phyloP scores from a whole-genome alignment of 305 asterid species.

The Fraxinus paxiana region DNA sequence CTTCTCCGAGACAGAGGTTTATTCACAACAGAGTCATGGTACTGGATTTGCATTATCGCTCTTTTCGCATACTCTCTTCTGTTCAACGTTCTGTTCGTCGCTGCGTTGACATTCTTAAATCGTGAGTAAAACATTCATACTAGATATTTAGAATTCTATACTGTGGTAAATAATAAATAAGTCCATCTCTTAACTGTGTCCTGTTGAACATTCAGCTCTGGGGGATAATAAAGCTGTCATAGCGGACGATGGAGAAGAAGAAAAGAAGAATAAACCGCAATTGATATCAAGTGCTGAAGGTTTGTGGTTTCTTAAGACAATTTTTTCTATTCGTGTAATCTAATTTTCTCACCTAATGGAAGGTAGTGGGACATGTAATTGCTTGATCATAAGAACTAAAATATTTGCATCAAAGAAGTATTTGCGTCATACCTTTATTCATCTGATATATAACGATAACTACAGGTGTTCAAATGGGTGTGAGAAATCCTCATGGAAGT shows the following conservation, averaged over 20 bases:
- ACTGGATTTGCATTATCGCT: conserved; percentile 62
- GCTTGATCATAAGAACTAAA: background rate
- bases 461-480: conserved; percentile 48
- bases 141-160: background rate
- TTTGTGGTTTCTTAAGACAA: conserved; percentile 13
- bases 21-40: conserved; percentile 50
- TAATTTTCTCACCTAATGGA: background rate
- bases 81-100: conserved; percentile 59
- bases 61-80: conserved; percentile 61
- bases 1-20: conserved; percentile 62
- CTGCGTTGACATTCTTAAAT: conserved; percentile 60
- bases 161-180: background rate
- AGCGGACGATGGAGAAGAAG: conserved; percentile 31
- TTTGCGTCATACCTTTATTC: background rate
- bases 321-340: background rate
- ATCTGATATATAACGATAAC: background rate
- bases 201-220: conserved; percentile 41
- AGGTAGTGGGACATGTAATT: background rate
- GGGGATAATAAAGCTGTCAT: conserved; percentile 54
- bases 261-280: conserved; percentile 23
- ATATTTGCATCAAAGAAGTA: background rate
- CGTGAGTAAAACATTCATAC: conserved; percentile 39
- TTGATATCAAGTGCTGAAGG: conserved; percentile 33
- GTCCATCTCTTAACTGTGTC: conserved; percentile 6
- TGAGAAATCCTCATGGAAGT: conserved; percentile 18